A percentile compares a stretch with the other conserved stretches of the same genome.
These are phyloP conservation scores for Gloeopeniophorella convolvens DNA, from an alignment of 768 basidiomycete species.

Conservation along the genomic window DNA sequence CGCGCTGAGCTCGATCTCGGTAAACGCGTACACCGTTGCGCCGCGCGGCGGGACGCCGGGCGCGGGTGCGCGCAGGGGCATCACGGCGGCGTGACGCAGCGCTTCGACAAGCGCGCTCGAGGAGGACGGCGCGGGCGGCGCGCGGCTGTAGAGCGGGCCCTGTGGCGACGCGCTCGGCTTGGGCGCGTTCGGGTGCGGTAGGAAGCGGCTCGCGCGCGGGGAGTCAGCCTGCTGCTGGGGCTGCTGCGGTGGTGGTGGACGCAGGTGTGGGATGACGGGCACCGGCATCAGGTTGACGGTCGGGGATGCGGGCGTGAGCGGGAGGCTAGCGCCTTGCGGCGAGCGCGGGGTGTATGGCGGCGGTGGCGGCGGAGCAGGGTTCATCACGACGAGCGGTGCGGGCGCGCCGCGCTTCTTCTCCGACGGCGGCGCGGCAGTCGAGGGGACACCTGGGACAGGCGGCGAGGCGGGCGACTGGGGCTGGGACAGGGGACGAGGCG, in stretches of 20 bases:
- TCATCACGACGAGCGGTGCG: conserved; percentile 22
- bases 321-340: background rate
- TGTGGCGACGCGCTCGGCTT: conserved; percentile 35
- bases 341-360: conserved; percentile 26
- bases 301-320: background rate
- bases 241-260: conserved; percentile 21
- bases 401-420: conserved; percentile 28
- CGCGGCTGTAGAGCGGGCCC: conserved; percentile 57
- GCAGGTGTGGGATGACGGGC: background rate
- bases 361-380: conserved; percentile 28
- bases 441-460: conserved; percentile 5
- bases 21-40: conserved; percentile 58
- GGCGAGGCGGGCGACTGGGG: background rate
- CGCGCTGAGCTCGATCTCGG: conserved; percentile 41
- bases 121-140: conserved; percentile 21
- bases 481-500: conserved; percentile 5
- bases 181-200: conserved; percentile 51
- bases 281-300: conserved; percentile 2
- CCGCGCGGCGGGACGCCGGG: conserved; percentile 29
- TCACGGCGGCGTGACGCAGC: conserved; percentile 22
- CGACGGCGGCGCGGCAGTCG: conserved; percentile 18
- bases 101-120: conserved; percentile 25
- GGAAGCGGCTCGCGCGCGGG: conserved; percentile 38
- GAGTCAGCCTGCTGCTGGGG: conserved; percentile 16
- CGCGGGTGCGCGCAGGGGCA: conserved; percentile 10